These are phyloP conservation scores for Mallotus repandus DNA, from an alignment of 441 rosid species.

Conservation along the genomic window DNA sequence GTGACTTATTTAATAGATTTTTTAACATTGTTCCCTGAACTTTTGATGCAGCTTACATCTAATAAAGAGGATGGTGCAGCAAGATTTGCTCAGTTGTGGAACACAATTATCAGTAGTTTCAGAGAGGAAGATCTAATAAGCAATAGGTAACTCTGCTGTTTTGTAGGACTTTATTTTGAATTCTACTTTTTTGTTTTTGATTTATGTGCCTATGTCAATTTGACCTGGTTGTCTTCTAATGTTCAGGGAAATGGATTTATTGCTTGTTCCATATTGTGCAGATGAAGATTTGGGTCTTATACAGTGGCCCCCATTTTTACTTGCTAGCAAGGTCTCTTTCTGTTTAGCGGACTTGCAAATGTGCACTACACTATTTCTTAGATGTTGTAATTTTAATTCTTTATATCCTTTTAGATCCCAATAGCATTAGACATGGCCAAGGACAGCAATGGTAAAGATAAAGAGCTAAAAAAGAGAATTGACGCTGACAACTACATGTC, in stretches of 20 bases:
- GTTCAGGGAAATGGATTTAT: constrained; percentile 90
- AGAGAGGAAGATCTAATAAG: constrained; percentile 97
- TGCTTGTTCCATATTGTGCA: constrained; percentile 99
- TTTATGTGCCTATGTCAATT: not conserved
- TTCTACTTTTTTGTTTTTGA: constrained; percentile 8
- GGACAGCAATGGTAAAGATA: constrained; percentile 90
- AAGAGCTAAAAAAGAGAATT: constrained; percentile 90
- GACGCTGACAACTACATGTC: constrained; percentile 73
- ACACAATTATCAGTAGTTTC: constrained; percentile 90
- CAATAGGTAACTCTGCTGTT: constrained; percentile 46
- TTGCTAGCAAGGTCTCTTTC: constrained; percentile 92
- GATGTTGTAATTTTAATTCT: constrained; percentile 21
- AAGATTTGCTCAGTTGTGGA: constrained; percentile 99
- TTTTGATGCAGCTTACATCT: constrained; percentile 48
- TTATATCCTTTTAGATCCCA: constrained; percentile 63
- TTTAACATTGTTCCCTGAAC: constrained; percentile 4
- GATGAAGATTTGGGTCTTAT: constrained; percentile 86
- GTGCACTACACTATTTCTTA: not conserved
- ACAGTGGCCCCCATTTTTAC: constrained; percentile 99
- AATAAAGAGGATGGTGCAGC: constrained; percentile 86
- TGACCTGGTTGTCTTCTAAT: constrained; percentile 7
- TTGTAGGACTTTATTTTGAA: constrained; percentile 3
- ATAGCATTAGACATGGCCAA: constrained; percentile 99
- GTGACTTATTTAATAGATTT: constrained; percentile 8
- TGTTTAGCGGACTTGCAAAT: constrained; percentile 6